These are phyloP conservation scores for Phaeolepiota aurea DNA, from an alignment of 768 basidiomycete genomes.

Conservation along the genomic window DNA sequence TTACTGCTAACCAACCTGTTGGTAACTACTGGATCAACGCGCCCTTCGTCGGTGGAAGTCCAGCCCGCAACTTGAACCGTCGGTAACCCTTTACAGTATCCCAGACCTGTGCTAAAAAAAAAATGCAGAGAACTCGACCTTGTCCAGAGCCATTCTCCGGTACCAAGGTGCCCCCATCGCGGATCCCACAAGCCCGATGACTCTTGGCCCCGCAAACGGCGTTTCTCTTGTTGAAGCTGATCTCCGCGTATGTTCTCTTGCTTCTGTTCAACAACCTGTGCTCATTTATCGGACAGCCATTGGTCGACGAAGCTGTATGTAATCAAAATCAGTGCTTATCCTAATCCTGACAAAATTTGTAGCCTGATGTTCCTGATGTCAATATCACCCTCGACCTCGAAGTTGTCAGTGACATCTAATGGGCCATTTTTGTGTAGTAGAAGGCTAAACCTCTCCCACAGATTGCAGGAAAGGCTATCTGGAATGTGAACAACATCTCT, in stretches of 20 bases:
- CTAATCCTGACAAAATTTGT: background rate
- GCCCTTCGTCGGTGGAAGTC: conserved; percentile 21
- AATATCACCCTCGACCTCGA: conserved; percentile 10
- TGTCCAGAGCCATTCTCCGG: conserved; percentile 16
- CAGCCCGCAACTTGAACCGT: conserved; percentile 22
- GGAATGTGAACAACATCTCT: conserved; percentile 23
- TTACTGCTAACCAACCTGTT: conserved; percentile 32
- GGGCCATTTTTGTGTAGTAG: background rate
- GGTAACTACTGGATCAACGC: conserved; percentile 40
- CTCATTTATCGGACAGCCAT: background rate
- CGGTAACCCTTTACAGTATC: conserved; percentile 5
- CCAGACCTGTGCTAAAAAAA: background rate
- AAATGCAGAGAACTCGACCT: conserved; percentile 7
- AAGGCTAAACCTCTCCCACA: background rate
- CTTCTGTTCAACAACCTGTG: background rate
- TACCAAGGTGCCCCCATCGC: conserved; percentile 20
- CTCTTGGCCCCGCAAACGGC: conserved; percentile 5
- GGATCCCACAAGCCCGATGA: conserved; percentile 18
- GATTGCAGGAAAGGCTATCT: conserved; percentile 12
- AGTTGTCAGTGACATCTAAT: conserved; percentile 3
- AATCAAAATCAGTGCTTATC: background rate
- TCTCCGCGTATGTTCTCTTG: conserved; percentile 1
- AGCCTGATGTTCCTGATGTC: conserved; percentile 8
- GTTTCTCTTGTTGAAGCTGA: conserved; percentile 2
- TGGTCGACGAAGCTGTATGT: background rate